Evolutionary conservation across 2,329 filamentous ascomycete genomes (phyloP).

Genomic region (Emergomyces orientalis): DNA sequence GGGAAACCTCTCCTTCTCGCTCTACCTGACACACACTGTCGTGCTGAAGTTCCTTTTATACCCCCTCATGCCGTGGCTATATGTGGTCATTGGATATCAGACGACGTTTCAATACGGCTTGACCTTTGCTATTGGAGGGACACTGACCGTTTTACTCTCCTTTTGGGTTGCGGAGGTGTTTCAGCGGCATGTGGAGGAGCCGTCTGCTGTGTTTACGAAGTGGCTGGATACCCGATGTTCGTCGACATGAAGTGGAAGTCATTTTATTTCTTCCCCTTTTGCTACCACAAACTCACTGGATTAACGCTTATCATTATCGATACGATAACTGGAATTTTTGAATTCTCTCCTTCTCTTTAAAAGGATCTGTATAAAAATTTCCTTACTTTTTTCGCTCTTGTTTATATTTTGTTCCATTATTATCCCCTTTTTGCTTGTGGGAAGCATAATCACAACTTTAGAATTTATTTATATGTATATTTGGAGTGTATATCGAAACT

Average conservation of each 20-base stretch:
- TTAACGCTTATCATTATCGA: not conserved
- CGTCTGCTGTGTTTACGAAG: constrained; percentile 42
- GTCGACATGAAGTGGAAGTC: not conserved
- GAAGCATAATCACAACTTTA: not conserved
- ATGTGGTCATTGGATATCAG: constrained; percentile 33
- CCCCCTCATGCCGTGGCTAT: constrained; percentile 35
- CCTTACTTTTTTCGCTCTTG: not conserved
- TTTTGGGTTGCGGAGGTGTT: constrained; percentile 53
- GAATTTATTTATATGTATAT: not conserved
- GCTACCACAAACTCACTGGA: not conserved
- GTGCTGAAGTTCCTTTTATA: constrained; percentile 38
- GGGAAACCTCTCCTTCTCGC: constrained; percentile 40
- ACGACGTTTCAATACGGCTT: constrained; percentile 33
- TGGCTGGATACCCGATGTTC: constrained; percentile 35
- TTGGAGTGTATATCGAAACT: not conserved
- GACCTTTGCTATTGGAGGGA: constrained; percentile 33
- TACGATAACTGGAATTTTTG: not conserved
- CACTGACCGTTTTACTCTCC: constrained; percentile 32
- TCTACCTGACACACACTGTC: constrained; percentile 41
- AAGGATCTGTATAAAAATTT: not conserved
- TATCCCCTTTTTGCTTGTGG: not conserved
- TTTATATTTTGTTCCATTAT: not conserved
- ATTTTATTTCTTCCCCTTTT: not conserved
- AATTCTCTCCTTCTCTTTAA: not conserved
- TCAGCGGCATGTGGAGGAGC: constrained; percentile 48